Base-by-base conservation (phyloP, 2,329 filamentous ascomycete genomes). In the Penicillium sp. region DNA sequence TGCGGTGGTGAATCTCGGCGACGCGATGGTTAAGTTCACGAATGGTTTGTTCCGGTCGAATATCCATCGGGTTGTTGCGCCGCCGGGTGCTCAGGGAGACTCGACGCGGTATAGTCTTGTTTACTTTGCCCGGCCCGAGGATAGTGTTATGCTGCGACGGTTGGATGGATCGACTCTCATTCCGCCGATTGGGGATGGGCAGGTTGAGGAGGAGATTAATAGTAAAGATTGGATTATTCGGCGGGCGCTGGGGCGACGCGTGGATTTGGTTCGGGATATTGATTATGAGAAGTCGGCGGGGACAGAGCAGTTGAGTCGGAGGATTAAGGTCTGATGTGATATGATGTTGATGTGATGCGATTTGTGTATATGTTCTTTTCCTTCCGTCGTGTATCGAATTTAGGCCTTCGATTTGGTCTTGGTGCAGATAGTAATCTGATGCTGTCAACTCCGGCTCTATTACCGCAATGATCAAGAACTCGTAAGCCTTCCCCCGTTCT, bases 71-170 rank as follows among this genome's bases (percentile, higher is more conserved):
- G 80, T 83, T 18, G 75, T 77, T 8, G 68, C 70, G 23, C 75
- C 80, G 30, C 78, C 79, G 0, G 78, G 78, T 0, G 60, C 64
- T 9, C 81, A 83, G 62, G 71, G 63, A 4, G 63, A 68, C n/a
- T 52, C 48, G 13, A 74, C 71, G 17, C 68, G 82, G 47, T 80
- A 77, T 60, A 82, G 79, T 64, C 56, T 84, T 17, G 80, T 83
- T 8, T 83, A 83, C 59, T 84, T 84, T 64, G 68, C 73, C 23
- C 63, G 81, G 55, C 80, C 80, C 3, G 78, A 75, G 59, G 75
- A 81, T 65, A 69, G 76, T 20, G 74, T 80, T 13, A 45, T 75
- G 18, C 56, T 80, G 60, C 74, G 67, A 51, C 63, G 72, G 32
- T 43, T 77, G 51, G 65, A 72, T 7, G 70, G 70, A 0, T 69